These are phyloP conservation scores for Suillus subluteus DNA, from an alignment of 768 basidiomycete genomes.

Conservation along the genomic window DNA sequence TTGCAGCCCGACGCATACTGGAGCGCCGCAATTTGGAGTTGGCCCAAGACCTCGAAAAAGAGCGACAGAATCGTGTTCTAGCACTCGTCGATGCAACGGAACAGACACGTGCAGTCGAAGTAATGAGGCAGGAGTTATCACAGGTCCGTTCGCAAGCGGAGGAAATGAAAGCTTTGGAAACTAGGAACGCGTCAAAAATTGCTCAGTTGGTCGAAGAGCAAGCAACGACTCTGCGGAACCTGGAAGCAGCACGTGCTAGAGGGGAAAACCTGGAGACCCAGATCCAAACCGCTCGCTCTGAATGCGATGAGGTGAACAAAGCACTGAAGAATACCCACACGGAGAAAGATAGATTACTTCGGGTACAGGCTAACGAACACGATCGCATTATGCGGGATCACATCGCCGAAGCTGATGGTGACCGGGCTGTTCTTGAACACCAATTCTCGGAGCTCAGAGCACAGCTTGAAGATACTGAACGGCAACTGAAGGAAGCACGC, in stretches of 20 bases:
- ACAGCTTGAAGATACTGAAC: constrained; percentile 59
- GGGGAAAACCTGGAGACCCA: constrained; percentile 79
- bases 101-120: constrained; percentile 61
- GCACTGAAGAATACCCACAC: constrained; percentile 67
- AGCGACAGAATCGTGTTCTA: constrained; percentile 53
- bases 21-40: constrained; percentile 68
- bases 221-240: constrained; percentile 64
- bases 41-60: constrained; percentile 55
- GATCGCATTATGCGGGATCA: constrained; percentile 80
- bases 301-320: constrained; percentile 66
- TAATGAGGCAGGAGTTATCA: constrained; percentile 62
- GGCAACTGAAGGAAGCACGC: constrained; percentile 64
- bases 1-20: constrained; percentile 59
- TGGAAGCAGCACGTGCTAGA: constrained; percentile 75
- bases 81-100: constrained; percentile 73
- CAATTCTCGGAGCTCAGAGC: constrained; percentile 77
- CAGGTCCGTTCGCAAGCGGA: constrained; percentile 66
- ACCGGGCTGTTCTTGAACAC: constrained; percentile 90
- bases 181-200: constrained; percentile 64
- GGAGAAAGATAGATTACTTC: constrained; percentile 82
- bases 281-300: constrained; percentile 67
- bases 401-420: constrained; percentile 90
- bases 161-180: constrained; percentile 69
- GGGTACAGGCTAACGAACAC: constrained; percentile 70
- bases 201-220: constrained; percentile 75